phyloP scores from a whole-genome alignment of 1,284 basidiomycete species.

The Lentinula novae-zelandiae region DNA sequence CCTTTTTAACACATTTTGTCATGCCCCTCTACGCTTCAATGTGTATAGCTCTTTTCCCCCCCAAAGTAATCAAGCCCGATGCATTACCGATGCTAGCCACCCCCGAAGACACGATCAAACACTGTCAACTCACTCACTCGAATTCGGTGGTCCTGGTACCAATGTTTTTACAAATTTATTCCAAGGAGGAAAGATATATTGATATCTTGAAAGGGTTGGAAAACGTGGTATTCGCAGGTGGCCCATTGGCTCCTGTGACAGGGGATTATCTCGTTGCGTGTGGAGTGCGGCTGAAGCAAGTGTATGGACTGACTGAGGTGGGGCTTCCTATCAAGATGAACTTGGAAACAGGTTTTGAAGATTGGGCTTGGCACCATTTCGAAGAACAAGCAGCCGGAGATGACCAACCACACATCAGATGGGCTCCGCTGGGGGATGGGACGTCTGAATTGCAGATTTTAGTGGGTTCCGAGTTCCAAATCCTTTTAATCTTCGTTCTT shows the following conservation, averaged over 20 bases:
- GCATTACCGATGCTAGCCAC: conserved; percentile 22
- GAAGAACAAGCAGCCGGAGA: conserved; percentile 1
- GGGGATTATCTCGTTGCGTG: conserved; percentile 23
- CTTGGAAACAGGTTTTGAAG: conserved; percentile 18
- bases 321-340: conserved; percentile 10
- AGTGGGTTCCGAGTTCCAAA: conserved; percentile 17
- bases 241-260: conserved; percentile 15
- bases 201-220: background rate
- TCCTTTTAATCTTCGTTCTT: background rate
- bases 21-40: conserved; percentile 20
- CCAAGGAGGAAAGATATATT: background rate
- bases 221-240: conserved; percentile 21
- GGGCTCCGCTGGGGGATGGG: conserved; percentile 28
- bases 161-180: conserved; percentile 25
- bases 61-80: conserved; percentile 21
- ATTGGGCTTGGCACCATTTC: conserved; percentile 29
- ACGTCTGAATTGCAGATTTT: conserved; percentile 26
- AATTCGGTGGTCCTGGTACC: conserved; percentile 29
- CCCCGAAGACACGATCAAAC: conserved; percentile 29
- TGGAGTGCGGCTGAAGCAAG: background rate
- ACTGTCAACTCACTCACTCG: conserved; percentile 22
- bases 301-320: background rate
- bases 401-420: conserved; percentile 18
- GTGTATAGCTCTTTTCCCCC: conserved; percentile 27
- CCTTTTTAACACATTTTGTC: conserved; percentile 24